Percentiles rank a stretch among this genome's conserved stretches.
These are phyloP conservation scores for Eremochloa ophiuroides DNA, from an alignment of 176 grass and related monocot species.

Conservation along the genomic window DNA sequence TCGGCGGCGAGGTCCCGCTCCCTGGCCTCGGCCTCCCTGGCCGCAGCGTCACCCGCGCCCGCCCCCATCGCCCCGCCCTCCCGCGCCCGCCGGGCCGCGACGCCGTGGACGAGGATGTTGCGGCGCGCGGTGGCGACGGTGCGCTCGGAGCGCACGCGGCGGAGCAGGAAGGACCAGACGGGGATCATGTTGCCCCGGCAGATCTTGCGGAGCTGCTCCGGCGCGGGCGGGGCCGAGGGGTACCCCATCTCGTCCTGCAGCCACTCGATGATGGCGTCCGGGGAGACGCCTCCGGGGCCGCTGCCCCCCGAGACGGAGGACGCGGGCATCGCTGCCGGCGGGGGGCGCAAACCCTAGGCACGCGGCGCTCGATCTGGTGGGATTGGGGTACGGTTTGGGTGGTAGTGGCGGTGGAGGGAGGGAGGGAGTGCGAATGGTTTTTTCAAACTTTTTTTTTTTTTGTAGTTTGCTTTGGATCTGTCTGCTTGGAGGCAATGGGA, in stretches of 20 bases:
- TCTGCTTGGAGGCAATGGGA: neutral
- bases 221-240: constrained; percentile 65
- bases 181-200: constrained; percentile 99
- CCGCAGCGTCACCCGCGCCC: constrained; percentile 42
- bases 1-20: constrained; percentile 90
- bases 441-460: constrained; percentile 36
- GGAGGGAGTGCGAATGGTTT: constrained; percentile 33
- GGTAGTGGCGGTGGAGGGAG: constrained; percentile 40
- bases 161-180: constrained; percentile 89
- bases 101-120: constrained; percentile 93
- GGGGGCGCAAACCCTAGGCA: constrained; percentile 29
- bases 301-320: constrained; percentile 55
- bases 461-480: constrained; percentile 21
- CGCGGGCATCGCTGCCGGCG: constrained; percentile 44
- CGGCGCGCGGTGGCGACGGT: constrained; percentile 75
- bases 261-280: constrained; percentile 97
- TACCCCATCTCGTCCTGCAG: constrained; percentile 97
- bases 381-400: constrained; percentile 1
- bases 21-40: constrained; percentile 69
- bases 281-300: constrained; percentile 53
- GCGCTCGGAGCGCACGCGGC: constrained; percentile 85
- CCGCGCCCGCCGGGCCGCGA: constrained; percentile 58
- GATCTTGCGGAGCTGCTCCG: constrained; percentile 98
- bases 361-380: constrained; percentile 19
- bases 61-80: constrained; percentile 39